These are phyloP conservation scores for Malus sylvestris DNA, from an alignment of 306 rosid genomes.

Conservation along the genomic window DNA sequence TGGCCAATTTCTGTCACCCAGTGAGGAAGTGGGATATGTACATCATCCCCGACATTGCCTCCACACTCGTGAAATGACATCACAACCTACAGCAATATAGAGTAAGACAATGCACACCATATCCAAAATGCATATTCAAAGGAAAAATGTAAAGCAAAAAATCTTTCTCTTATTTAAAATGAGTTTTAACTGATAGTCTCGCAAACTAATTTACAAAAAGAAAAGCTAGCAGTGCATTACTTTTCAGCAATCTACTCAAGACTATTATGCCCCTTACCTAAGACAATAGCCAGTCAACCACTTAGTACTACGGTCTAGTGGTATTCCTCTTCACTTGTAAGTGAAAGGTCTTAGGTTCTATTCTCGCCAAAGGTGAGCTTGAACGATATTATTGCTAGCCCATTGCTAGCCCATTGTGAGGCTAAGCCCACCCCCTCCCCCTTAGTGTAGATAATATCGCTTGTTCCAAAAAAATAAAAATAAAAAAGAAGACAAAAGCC, in stretches of 20 bases:
- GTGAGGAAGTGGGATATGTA: conserved; percentile 68
- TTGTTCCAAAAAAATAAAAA: too few species aligned
- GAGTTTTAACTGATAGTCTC: not conserved
- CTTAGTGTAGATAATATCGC: too few species aligned
- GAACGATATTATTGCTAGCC: too few species aligned
- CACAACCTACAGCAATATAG: conserved; percentile 36
- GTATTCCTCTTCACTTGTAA: too few species aligned
- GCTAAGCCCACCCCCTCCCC: too few species aligned
- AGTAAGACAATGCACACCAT: not conserved
- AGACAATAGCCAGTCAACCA: not conserved
- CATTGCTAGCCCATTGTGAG: too few species aligned
- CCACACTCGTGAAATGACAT: conserved; percentile 89
- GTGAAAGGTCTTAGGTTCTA: too few species aligned
- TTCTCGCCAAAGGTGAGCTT: too few species aligned
- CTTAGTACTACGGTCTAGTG: not conserved
- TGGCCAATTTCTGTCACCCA: conserved; percentile 85
- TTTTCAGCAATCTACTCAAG: not conserved
- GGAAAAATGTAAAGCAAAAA: not conserved
- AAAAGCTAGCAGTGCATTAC: not conserved
- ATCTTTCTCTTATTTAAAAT: not conserved
- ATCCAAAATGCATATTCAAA: not conserved
- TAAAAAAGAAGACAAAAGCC: too few species aligned
- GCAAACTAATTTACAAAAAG: not conserved
- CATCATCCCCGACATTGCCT: conserved; percentile 86
- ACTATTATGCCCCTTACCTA: not conserved